Percentiles rank a stretch among this genome's conserved stretches.
Evolutionary conservation across 192 early-diverging fungal species (phyloP).

Genomic region (Coemansia sp.): DNA sequence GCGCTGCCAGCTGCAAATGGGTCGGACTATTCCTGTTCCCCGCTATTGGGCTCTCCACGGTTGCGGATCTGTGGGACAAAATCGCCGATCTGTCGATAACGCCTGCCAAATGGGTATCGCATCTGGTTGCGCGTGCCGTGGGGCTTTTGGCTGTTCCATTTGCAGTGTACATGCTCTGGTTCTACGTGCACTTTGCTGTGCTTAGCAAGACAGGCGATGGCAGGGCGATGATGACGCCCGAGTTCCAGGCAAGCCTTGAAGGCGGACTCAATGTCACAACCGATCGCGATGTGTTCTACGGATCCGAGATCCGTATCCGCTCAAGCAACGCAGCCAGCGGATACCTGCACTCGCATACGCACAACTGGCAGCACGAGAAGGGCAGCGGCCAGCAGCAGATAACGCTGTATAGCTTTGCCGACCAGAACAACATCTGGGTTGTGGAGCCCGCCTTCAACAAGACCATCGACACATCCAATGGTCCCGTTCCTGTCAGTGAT

Average conservation of each 20-base stretch:
- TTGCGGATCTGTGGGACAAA: constrained; percentile 87
- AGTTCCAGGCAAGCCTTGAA: constrained; percentile 79
- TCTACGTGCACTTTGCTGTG: constrained; percentile 88
- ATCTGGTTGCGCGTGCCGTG: constrained; percentile 82
- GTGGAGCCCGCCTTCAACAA: constrained; percentile 54
- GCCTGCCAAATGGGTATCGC: constrained; percentile 54
- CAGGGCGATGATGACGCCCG: constrained; percentile 90
- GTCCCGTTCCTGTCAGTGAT: constrained; percentile 58
- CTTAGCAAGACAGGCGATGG: constrained; percentile 76
- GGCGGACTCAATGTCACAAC: constrained; percentile 58
- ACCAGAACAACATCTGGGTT: constrained; percentile 85
- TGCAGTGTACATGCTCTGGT: constrained; percentile 78
- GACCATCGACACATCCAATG: constrained; percentile 27
- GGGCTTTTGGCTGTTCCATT: constrained; percentile 83
- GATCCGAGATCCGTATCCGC: constrained; percentile 51
- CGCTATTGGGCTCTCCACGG: constrained; percentile 78
- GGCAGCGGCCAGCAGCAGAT: constrained; percentile 80
- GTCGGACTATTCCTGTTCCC: constrained; percentile 92
- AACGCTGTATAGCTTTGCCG: constrained; percentile 75
- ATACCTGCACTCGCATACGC: constrained; percentile 64
- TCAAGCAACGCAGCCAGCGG: constrained; percentile 48
- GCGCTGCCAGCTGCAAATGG: constrained; percentile 84
- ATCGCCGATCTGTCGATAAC: constrained; percentile 70
- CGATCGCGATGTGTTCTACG: constrained; percentile 56
- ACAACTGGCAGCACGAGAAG: constrained; percentile 61